These are phyloP conservation scores for Microsporum ferrugineum DNA, from an alignment of 2,329 filamentous ascomycete genomes.

Conservation along the genomic window DNA sequence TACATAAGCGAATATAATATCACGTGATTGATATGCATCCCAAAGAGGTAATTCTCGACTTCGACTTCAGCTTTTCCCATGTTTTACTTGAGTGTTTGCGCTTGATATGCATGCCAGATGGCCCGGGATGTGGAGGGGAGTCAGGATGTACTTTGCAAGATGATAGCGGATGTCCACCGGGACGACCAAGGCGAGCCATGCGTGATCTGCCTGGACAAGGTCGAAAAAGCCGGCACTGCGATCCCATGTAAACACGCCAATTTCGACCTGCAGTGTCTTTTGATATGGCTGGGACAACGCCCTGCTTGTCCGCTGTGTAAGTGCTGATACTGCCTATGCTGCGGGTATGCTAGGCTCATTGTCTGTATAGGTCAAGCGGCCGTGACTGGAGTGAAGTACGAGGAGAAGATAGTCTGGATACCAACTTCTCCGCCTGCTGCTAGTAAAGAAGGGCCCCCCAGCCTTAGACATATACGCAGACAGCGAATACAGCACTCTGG, in stretches of 20 bases:
- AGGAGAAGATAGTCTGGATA: constrained; percentile 51
- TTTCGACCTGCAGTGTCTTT: constrained; percentile 77
- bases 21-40: background rate
- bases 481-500: background rate
- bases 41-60: background rate
- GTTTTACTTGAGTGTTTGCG: background rate
- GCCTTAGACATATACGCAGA: background rate
- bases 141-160: constrained; percentile 35
- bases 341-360: background rate
- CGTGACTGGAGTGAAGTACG: constrained; percentile 53
- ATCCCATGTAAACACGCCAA: constrained; percentile 66
- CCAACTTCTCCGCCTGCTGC: constrained; percentile 17
- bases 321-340: constrained; percentile 22
- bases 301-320: constrained; percentile 70
- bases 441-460: background rate
- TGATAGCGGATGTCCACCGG: constrained; percentile 34
- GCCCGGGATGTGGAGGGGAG: constrained; percentile 32
- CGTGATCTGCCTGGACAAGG: constrained; percentile 72
- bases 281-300: constrained; percentile 66
- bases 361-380: constrained; percentile 37
- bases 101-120: constrained; percentile 18
- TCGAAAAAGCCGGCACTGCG: constrained; percentile 61
- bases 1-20: background rate
- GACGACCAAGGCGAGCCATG: constrained; percentile 45
- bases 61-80: background rate